These are phyloP conservation scores for Cucurbita maxima DNA, from an alignment of 306 rosid genomes.

Conservation along the genomic window DNA sequence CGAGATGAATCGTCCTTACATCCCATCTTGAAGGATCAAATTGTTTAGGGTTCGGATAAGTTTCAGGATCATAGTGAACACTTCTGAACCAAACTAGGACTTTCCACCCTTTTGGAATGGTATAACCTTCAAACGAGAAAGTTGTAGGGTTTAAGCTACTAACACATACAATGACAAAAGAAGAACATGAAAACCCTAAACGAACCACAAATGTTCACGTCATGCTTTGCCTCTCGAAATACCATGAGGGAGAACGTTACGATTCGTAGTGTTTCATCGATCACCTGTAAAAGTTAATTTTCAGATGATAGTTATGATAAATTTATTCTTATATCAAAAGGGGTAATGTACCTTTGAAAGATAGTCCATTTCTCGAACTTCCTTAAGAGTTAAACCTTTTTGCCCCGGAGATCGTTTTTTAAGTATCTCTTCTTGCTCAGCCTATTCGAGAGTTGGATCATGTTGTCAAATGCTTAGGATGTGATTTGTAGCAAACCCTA, in stretches of 20 bases:
- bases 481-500: neutral
- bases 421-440: slow-evolving; percentile 59
- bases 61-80: slow-evolving; percentile 69
- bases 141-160: neutral
- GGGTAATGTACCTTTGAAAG: slow-evolving; percentile 41
- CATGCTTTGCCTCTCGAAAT: slow-evolving; percentile 68
- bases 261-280: slow-evolving; percentile 75
- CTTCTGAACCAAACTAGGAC: slow-evolving; percentile 73
- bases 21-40: slow-evolving; percentile 79
- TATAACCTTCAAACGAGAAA: slow-evolving; percentile 35
- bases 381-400: slow-evolving; percentile 46
- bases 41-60: slow-evolving; percentile 58
- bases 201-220: slow-evolving; percentile 53
- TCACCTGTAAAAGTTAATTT: slow-evolving; percentile 24
- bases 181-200: neutral
- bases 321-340: neutral
- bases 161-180: neutral
- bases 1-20: slow-evolving; percentile 26
- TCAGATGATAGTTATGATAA: neutral
- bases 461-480: neutral
- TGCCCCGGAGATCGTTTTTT: slow-evolving; percentile 52
- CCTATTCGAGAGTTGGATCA: slow-evolving; percentile 17
- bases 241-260: slow-evolving; percentile 63
- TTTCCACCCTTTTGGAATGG: slow-evolving; percentile 82
- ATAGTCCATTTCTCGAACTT: slow-evolving; percentile 61